Conservation (phyloP, 148 eudicot genomes). For the Rhododendron ovatum region DNA sequence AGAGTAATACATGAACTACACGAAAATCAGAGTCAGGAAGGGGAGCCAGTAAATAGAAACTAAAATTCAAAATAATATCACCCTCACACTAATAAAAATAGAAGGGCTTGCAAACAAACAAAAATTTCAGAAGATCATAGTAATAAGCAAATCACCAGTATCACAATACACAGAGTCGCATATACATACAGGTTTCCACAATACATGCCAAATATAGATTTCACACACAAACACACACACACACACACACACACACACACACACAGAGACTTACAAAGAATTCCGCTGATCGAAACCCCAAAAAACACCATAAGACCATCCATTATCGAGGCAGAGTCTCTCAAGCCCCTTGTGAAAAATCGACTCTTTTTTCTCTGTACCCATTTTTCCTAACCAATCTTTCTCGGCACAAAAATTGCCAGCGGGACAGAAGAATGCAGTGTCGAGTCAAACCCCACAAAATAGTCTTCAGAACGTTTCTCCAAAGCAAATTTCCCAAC, state of each 20-base stretch:
- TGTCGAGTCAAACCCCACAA: conserved; percentile 7
- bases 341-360: conserved; percentile 41
- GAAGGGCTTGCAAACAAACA: not conserved
- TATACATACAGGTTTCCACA: not conserved
- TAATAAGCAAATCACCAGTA: not conserved
- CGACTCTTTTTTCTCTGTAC: conserved; percentile 25
- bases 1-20: not conserved
- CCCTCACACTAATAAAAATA: not conserved
- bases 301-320: conserved; percentile 85
- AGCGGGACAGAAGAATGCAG: conserved; percentile 19
- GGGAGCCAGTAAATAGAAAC: not conserved
- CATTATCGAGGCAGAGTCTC: conserved; percentile 52
- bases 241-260: too few relatives aligned
- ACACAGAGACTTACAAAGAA: conserved; percentile 41
- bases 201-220: not conserved
- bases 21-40: not conserved
- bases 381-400: conserved; percentile 21
- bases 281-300: conserved; percentile 74
- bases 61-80: not conserved
- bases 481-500: too few relatives aligned
- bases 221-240: too few relatives aligned
- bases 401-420: conserved; percentile 25
- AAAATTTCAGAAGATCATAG: not conserved
- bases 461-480: not conserved
- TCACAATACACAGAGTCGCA: not conserved